Conservation (phyloP, 306 rosid genomes). For the Vigna unguiculata region DNA sequence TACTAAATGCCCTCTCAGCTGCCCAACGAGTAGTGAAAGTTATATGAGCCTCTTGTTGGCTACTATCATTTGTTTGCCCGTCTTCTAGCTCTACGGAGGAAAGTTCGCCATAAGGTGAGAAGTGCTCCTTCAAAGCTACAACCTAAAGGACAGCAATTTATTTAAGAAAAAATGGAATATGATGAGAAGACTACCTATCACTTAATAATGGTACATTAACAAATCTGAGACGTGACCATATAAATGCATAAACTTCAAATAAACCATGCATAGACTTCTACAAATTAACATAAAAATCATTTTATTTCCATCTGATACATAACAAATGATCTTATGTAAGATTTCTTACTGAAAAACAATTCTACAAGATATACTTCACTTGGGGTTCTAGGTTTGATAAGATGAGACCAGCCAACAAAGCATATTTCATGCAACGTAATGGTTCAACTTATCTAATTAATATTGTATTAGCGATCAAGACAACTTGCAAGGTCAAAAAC, state of each 20-base stretch:
- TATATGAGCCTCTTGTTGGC: conserved; percentile 60
- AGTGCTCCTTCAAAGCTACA: conserved; percentile 78
- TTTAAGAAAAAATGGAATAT: conserved; percentile 23
- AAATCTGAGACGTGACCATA: conserved; percentile 23
- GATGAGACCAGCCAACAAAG: conserved; percentile 15
- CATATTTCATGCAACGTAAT: conserved; percentile 17
- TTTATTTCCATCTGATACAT: not conserved
- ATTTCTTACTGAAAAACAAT: not conserved
- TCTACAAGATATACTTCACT: conserved; percentile 10
- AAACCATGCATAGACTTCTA: conserved; percentile 6
- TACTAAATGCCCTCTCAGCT: conserved; percentile 75
- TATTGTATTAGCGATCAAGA: not conserved
- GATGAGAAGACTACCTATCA: not conserved
- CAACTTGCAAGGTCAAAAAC: not conserved
- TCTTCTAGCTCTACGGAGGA: conserved; percentile 66
- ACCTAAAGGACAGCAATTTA: conserved; percentile 56
- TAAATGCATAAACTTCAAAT: not conserved
- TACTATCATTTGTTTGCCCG: conserved; percentile 45
- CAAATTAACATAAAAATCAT: conserved; percentile 12
- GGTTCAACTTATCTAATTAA: conserved; percentile 1
- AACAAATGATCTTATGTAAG: not conserved
- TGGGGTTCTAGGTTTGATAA: conserved; percentile 4
- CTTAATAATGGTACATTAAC: conserved; percentile 18
- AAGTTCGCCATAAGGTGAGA: conserved; percentile 72
- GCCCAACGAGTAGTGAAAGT: conserved; percentile 69